These are phyloP conservation scores for Choiromyces venosus DNA, from an alignment of 495 filamentous ascomycete species.

Conservation along the genomic window DNA sequence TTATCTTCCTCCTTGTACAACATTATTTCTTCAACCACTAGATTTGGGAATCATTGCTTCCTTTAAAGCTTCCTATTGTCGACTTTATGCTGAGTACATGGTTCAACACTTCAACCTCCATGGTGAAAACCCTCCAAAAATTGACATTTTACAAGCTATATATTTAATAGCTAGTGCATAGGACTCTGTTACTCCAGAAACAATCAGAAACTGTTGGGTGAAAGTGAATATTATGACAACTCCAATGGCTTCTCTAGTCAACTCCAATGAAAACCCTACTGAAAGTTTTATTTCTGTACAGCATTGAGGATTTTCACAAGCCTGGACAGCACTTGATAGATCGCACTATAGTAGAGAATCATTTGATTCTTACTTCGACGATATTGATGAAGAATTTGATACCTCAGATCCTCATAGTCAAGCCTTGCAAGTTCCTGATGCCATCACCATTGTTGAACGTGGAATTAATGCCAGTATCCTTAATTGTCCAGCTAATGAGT, in stretches of 20 bases:
- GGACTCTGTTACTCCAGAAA: constrained; percentile 4
- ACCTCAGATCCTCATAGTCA: no score
- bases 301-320: no score
- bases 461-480: constrained; percentile 22
- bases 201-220: no score
- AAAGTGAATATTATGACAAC: constrained; percentile 24
- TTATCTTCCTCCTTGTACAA: constrained; percentile 33
- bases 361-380: no score
- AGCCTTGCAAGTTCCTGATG: constrained; percentile 17
- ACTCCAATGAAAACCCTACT: no score
- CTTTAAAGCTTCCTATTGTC: constrained; percentile 30
- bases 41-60: constrained; percentile 20
- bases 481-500: constrained; percentile 13
- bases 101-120: constrained; percentile 23
- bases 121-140: no score
- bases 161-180: no score
- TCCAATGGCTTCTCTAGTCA: constrained; percentile 23
- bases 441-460: constrained; percentile 23
- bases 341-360: no score
- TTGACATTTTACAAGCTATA: no score
- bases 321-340: constrained; percentile 21
- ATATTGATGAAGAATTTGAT: constrained; percentile 19
- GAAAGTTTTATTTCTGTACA: constrained; percentile 23
- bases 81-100: constrained; percentile 24
- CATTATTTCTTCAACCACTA: constrained; percentile 24